Percentiles rank a stretch among this genome's conserved stretches.
phyloP scores from a whole-genome alignment of 2,329 filamentous ascomycete species.

The Aspergillus oerlinghausenensis region DNA sequence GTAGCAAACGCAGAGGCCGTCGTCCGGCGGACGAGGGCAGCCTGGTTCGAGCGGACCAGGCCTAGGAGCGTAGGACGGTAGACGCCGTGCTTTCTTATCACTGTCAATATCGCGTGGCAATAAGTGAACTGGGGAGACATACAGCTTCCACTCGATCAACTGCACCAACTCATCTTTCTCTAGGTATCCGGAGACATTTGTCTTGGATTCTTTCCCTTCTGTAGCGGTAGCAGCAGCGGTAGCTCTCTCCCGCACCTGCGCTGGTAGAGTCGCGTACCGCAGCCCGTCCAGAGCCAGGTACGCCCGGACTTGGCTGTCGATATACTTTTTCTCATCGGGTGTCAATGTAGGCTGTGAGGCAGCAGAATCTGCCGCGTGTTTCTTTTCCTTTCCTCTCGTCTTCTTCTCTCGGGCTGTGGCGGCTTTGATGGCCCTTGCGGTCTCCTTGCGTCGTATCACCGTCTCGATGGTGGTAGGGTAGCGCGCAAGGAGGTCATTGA shows the following conservation, averaged over 20 bases:
- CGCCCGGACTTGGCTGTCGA: constrained; percentile 15
- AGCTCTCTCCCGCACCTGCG: constrained; percentile 15
- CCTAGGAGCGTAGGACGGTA: constrained; percentile 37
- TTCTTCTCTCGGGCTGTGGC: background rate
- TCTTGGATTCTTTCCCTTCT: constrained; percentile 11
- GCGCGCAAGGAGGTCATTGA: constrained; percentile 20
- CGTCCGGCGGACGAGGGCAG: constrained; percentile 21
- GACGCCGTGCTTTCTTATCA: constrained; percentile 37
- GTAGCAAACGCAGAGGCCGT: constrained; percentile 25
- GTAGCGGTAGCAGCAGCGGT: constrained; percentile 8
- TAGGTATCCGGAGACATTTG: constrained; percentile 13
- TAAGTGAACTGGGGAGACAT: constrained; percentile 13
- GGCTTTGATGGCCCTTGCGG: constrained; percentile 7
- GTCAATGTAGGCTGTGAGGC: background rate
- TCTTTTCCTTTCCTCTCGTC: constrained; percentile 1
- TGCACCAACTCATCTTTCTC: constrained; percentile 33
- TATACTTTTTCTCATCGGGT: constrained; percentile 1
- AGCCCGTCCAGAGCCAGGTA: constrained; percentile 34
- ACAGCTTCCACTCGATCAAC: constrained; percentile 45
- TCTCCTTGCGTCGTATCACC: constrained; percentile 20
- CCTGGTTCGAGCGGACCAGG: constrained; percentile 35
- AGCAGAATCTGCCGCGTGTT: background rate
- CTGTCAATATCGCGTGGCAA: background rate
- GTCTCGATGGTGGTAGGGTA: constrained; percentile 25
- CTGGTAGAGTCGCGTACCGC: constrained; percentile 35